A percentile compares a stretch with the other conserved stretches of the same genome.
These are phyloP conservation scores for Bipolaris victoriae DNA, from an alignment of 2,329 filamentous ascomycete species.

Conservation along the genomic window DNA sequence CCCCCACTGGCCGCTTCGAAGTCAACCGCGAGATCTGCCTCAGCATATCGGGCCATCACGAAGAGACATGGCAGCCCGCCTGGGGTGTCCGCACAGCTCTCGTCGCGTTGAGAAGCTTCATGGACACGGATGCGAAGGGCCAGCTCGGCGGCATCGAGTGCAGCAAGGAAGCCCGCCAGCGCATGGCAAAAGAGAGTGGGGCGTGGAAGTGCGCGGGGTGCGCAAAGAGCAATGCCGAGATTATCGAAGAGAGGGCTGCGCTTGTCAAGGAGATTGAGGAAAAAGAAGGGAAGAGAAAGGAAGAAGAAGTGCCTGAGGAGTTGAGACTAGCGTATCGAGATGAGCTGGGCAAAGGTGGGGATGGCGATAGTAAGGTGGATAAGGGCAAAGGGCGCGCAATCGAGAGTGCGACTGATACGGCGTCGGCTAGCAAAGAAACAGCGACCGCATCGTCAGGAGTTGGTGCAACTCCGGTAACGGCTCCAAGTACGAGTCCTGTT, in stretches of 20 bases:
- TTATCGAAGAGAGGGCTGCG: slow-evolving; percentile 73
- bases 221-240: slow-evolving; percentile 72
- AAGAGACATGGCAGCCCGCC: slow-evolving; percentile 98
- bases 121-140: slow-evolving; percentile 87
- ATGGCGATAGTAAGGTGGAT: slow-evolving; percentile 19
- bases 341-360: slow-evolving; percentile 62
- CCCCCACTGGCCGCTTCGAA: slow-evolving; percentile 90
- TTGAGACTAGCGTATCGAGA: slow-evolving; percentile 74
- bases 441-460: slow-evolving; percentile 7
- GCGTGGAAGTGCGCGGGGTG: slow-evolving; percentile 74
- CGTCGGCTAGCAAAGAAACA: slow-evolving; percentile 1
- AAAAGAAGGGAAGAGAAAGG: slow-evolving; percentile 50
- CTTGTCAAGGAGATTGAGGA: slow-evolving; percentile 56
- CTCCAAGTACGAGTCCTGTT: not conserved
- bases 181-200: slow-evolving; percentile 71
- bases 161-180: slow-evolving; percentile 65
- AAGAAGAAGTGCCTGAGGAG: slow-evolving; percentile 60
- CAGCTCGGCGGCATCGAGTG: slow-evolving; percentile 91
- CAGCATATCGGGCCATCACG: slow-evolving; percentile 91
- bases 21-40: slow-evolving; percentile 97
- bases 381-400: slow-evolving; percentile 32
- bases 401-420: slow-evolving; percentile 1
- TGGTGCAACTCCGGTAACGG: not conserved
- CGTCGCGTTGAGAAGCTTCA: slow-evolving; percentile 79
- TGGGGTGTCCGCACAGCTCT: slow-evolving; percentile 95